phyloP scores from a whole-genome alignment of 768 basidiomycete species.

The Pilatotrama ljubarskyi region DNA sequence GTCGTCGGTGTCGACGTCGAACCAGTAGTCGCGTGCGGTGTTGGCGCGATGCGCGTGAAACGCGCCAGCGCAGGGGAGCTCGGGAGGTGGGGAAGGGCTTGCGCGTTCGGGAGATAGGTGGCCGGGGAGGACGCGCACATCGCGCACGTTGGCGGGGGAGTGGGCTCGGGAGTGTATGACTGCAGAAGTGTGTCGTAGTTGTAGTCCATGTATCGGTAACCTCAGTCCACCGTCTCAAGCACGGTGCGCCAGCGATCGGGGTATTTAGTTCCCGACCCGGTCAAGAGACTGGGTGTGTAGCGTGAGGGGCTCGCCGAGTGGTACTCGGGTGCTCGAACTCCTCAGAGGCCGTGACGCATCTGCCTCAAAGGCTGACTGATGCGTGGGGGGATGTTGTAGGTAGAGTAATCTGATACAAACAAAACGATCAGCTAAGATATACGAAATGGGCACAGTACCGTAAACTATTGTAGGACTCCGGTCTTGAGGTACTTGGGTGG shows the following conservation, averaged over 20 bases:
- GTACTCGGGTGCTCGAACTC: slow-evolving; percentile 5
- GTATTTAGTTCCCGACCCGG: slow-evolving; percentile 5
- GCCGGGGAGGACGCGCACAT: not conserved
- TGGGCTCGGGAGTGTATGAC: not conserved
- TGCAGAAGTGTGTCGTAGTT: no score
- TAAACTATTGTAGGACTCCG: no score
- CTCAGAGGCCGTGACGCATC: no score
- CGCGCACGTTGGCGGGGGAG: not conserved
- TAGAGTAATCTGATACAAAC: no score
- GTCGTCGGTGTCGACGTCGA: not conserved
- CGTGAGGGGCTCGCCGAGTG: not conserved
- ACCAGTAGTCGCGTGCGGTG: not conserved
- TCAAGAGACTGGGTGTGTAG: not conserved
- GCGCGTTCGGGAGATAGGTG: not conserved
- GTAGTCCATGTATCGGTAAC: not conserved
- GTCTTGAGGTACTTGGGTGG: no score
- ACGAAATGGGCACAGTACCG: no score
- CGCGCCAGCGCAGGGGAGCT: not conserved
- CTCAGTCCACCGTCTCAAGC: not conserved
- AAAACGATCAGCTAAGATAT: no score
- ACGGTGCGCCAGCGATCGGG: slow-evolving; percentile 4
- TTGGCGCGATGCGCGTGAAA: not conserved
- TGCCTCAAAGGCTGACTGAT: no score
- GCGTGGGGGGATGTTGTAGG: no score
- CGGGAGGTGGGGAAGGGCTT: not conserved